These are phyloP conservation scores for Sporothrix globosa DNA, from an alignment of 2,329 filamentous ascomycete species.

Conservation along the genomic window DNA sequence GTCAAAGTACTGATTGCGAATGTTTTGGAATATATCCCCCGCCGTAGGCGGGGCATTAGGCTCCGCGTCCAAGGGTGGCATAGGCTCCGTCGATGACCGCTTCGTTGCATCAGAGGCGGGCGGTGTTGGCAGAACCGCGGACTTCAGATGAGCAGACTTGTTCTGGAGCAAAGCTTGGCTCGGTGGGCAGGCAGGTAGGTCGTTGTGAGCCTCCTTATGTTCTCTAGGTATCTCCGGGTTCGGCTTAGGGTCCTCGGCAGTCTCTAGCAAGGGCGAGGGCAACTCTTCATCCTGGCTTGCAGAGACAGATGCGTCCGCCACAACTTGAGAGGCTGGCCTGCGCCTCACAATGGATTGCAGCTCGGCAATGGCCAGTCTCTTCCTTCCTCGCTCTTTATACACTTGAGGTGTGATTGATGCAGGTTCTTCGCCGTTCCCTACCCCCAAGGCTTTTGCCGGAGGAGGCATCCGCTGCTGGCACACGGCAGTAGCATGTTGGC, in stretches of 20 bases:
- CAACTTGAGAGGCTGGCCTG: conserved; percentile 51
- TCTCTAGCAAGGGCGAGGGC: neutral
- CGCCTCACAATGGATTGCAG: conserved; percentile 65
- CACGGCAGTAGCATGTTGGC: conserved; percentile 53
- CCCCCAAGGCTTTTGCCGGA: conserved; percentile 30
- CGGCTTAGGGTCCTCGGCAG: neutral
- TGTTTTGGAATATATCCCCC: conserved; percentile 59
- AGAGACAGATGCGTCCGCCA: conserved; percentile 44
- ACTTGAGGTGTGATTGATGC: conserved; percentile 51
- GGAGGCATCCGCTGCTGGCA: conserved; percentile 43
- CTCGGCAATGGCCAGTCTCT: conserved; percentile 63
- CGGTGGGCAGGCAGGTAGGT: conserved; percentile 15
- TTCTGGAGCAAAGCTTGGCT: neutral
- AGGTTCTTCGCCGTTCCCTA: conserved; percentile 33
- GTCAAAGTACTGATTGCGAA: conserved; percentile 62
- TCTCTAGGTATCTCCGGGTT: neutral
- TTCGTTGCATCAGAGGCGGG: conserved; percentile 29
- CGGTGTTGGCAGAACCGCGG: conserved; percentile 25
- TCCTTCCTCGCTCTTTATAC: conserved; percentile 57
- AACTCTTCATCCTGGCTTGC: neutral
- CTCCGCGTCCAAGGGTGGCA: neutral
- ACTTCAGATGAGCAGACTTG: neutral
- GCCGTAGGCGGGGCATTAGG: conserved; percentile 47
- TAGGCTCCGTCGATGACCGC: neutral
- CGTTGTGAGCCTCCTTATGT: neutral